phyloP scores from a whole-genome alignment of 2,329 filamentous ascomycete genomes.

The Fusarium verrucosum region DNA sequence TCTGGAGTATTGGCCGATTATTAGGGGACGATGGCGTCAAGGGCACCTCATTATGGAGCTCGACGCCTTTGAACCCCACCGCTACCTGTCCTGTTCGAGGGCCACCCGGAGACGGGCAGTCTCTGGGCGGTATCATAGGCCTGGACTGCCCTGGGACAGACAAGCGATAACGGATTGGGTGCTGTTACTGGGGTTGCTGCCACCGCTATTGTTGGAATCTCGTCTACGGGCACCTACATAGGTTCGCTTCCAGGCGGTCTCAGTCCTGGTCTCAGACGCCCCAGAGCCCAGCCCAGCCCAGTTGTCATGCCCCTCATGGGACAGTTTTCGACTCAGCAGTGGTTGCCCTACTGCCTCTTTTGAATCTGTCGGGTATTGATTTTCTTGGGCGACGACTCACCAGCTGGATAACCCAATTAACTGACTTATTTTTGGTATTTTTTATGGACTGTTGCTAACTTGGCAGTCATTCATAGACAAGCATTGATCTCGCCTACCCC shows the following conservation, averaged over 20 bases:
- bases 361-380: conserved; percentile 4
- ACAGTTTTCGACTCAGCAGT: conserved; percentile 24
- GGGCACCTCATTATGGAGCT: conserved; percentile 18
- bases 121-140: conserved; percentile 6
- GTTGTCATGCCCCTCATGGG: conserved; percentile 3
- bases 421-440: conserved; percentile 6
- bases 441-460: conserved; percentile 21
- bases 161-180: not conserved
- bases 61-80: conserved; percentile 23
- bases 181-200: not conserved
- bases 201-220: conserved; percentile 3
- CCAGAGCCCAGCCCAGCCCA: too few species aligned
- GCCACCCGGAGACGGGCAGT: not conserved
- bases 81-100: conserved; percentile 1
- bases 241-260: not conserved
- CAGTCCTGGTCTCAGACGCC: not conserved
- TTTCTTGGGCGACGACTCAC: conserved; percentile 10
- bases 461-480: conserved; percentile 24
- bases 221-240: too few species aligned
- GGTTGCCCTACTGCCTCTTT: conserved; percentile 11
- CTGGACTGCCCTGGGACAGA: not conserved
- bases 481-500: conserved; percentile 26
- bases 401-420: not conserved
- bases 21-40: conserved; percentile 29
- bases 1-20: conserved; percentile 7